Conservation (phyloP, 139 green algal species). For the Chlorella sorokiniana region DNA sequence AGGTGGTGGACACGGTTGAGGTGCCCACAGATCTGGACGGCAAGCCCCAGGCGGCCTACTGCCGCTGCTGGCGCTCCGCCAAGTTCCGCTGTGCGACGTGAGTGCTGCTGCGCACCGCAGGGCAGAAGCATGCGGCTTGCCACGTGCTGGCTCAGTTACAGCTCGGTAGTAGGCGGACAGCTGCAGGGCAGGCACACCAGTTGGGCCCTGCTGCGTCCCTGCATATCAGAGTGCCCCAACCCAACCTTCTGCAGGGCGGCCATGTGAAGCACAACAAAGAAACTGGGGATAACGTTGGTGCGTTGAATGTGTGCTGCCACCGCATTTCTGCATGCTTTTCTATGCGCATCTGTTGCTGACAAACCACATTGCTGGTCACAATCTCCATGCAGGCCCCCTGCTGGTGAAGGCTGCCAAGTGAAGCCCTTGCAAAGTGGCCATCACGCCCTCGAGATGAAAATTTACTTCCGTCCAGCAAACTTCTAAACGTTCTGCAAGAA, state of each 20-base stretch:
- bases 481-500: too few species aligned
- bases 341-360: too few species aligned
- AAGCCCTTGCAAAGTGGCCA: not conserved
- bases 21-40: not conserved
- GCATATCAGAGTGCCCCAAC: not conserved
- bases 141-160: too few species aligned
- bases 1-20: conserved; percentile 24
- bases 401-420: not conserved
- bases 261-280: conserved; percentile 79
- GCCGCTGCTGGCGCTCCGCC: conserved; percentile 28
- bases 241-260: not conserved
- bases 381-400: too few species aligned
- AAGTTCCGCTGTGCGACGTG: conserved; percentile 74
- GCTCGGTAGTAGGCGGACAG: too few species aligned
- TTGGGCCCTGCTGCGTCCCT: too few species aligned
- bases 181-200: too few species aligned
- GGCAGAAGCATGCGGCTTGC: too few species aligned
- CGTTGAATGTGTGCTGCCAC: not conserved
- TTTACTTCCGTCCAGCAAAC: too few species aligned
- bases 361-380: too few species aligned
- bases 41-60: conserved; percentile 11
- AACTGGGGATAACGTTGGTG: conserved; percentile 79
- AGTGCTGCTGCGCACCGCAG: too few species aligned
- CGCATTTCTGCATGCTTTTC: not conserved
- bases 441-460: too few species aligned